These are phyloP conservation scores for Teunomyces aglyptinius DNA, from an alignment of 805 yeast genomes.

Conservation along the genomic window DNA sequence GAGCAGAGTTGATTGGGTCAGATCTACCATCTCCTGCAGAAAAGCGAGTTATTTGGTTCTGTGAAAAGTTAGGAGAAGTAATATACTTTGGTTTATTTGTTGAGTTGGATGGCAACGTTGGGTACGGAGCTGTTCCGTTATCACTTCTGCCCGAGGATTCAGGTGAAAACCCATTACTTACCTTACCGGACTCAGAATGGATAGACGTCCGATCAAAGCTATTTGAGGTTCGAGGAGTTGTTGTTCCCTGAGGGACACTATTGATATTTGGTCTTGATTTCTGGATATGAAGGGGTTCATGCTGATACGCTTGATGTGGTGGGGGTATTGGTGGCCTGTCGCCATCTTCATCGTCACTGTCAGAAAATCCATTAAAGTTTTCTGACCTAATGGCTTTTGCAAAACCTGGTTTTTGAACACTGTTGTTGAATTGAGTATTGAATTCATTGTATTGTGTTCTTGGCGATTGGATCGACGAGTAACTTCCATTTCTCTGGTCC, in stretches of 20 bases:
- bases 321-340: conserved; percentile 23
- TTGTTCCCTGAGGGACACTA: conserved; percentile 17
- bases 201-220: conserved; percentile 17
- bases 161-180: conserved; percentile 18
- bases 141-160: conserved; percentile 5
- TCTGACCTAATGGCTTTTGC: conserved; percentile 3
- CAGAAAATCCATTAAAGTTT: conserved; percentile 13
- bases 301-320: conserved; percentile 8
- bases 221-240: conserved; percentile 12
- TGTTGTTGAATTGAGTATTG: conserved; percentile 35
- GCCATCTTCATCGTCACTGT: conserved; percentile 17
- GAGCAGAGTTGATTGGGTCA: not conserved
- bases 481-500: conserved; percentile 29
- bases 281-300: not conserved
- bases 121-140: conserved; percentile 5
- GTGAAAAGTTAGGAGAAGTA: conserved; percentile 30
- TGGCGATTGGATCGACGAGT: conserved; percentile 42
- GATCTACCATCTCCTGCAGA: conserved; percentile 5
- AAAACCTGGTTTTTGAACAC: conserved; percentile 13
- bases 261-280: conserved; percentile 8
- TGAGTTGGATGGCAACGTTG: conserved; percentile 10
- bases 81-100: conserved; percentile 29
- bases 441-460: conserved; percentile 43
- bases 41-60: conserved; percentile 19
- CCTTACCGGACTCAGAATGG: conserved; percentile 27